Base-by-base conservation (phyloP, 768 basidiomycete genomes). In the Calocybe cyanea region DNA sequence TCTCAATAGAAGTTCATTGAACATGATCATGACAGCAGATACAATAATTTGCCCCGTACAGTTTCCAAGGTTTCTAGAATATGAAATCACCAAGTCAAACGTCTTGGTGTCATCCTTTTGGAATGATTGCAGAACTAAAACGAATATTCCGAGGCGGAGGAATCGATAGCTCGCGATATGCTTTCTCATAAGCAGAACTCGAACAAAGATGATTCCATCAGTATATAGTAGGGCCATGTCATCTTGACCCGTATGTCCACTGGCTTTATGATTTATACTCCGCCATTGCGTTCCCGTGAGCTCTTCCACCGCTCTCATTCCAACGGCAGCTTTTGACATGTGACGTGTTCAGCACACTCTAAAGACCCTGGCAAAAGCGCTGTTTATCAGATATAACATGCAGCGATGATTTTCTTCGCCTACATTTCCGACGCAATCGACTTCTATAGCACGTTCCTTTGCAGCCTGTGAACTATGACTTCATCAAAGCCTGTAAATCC, bases 261-360 rank as follows among this genome's bases (percentile, higher is more conserved):
- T 32, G 21, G 15, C 21, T 37, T 25, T 40, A 36, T 41, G 23
- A 28, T 37, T 25, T 40, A 36, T 41, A 32, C 14, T 31, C 39
- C 36, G 14, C 19, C 10, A 13, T 42, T n/a, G 20, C 19, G 36
- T 32, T 48, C 46, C 45, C 36, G 33, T 52, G 41, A 38, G 32
- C 39, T 23, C 43, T 36, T 36, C 39, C 39, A 30, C 28, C 31
- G 17, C 17, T 5, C 34, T 35, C 13, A 14, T n/a, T 37, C 18
- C 43, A 38, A 33, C 21, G 15, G 28, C 32, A 20, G 15, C 19
- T 48, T n/a, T n/a, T 53, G 47, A 49, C 50, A 56, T 40, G 28
- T 54, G 47, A 48, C 47, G 43, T 46, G 42, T 46, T 43, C 46
- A 41, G 46, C 33, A 30, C 51, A 30, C 41, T 48, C 25, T 30